Conservation (phyloP, 2,329 filamentous ascomycete genomes). For the Colletotrichum kahawae region DNA sequence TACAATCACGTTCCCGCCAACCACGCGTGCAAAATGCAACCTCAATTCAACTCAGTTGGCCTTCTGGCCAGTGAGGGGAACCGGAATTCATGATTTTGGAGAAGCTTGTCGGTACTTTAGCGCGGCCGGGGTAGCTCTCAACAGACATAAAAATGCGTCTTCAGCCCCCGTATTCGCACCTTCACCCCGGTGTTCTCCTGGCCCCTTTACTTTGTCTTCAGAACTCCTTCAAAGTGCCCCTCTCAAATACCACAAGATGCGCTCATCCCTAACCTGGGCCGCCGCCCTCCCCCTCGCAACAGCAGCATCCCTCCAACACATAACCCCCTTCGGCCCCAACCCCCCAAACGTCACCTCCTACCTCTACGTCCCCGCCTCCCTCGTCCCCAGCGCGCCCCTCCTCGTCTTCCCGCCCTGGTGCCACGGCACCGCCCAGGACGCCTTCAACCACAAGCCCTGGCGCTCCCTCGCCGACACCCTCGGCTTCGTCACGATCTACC, state of each 20-base stretch:
- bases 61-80: not conserved
- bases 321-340: conserved; percentile 44
- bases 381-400: conserved; percentile 51
- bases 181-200: too few relatives aligned
- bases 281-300: not conserved
- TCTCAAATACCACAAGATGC: not conserved
- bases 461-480: conserved; percentile 55
- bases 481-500: conserved; percentile 57
- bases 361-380: conserved; percentile 51
- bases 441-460: conserved; percentile 56
- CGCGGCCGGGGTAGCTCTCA: not conserved
- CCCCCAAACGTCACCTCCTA: conserved; percentile 57
- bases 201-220: not conserved
- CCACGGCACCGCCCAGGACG: conserved; percentile 55
- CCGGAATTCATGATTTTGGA: not conserved
- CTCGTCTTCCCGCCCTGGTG: conserved; percentile 65
- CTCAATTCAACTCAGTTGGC: not conserved
- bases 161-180: not conserved
- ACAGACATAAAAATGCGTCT: not conserved
- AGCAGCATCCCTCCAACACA: conserved; percentile 16
- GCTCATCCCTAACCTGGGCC: not conserved
- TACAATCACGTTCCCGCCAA: not conserved
- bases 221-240: fast-evolving
- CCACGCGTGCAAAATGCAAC: not conserved
- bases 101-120: too few relatives aligned